Conservation (phyloP, 2,329 filamentous ascomycete species). For the Leptosphaerulina australis region DNA sequence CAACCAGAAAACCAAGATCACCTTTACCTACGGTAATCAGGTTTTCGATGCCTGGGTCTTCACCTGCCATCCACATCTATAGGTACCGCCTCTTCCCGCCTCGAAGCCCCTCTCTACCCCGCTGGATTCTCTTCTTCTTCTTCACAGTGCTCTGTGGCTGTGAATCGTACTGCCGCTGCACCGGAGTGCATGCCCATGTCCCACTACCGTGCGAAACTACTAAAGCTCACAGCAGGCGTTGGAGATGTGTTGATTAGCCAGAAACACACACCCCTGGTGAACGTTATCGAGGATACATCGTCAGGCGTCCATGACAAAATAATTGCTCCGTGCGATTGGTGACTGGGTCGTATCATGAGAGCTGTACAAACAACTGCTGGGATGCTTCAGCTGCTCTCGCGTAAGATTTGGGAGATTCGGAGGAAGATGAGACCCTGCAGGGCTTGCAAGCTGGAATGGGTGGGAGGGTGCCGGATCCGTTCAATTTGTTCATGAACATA, state of each 20-base stretch:
- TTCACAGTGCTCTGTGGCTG: slow-evolving; percentile 28
- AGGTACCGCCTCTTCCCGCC: slow-evolving; percentile 26
- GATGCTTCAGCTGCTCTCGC: slow-evolving; percentile 36
- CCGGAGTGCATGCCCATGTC: slow-evolving; percentile 48
- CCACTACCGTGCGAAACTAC: slow-evolving; percentile 39
- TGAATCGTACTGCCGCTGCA: slow-evolving; percentile 36
- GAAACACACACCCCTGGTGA: slow-evolving; percentile 43
- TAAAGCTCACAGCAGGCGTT: slow-evolving; percentile 38
- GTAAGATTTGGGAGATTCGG: slow-evolving; percentile 9
- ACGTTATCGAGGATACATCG: slow-evolving; percentile 43
- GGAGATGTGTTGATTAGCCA: slow-evolving; percentile 43
- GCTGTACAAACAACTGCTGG: slow-evolving; percentile 48
- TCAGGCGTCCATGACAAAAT: slow-evolving; percentile 45
- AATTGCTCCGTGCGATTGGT: slow-evolving; percentile 46
- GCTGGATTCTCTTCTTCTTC: slow-evolving; percentile 32
- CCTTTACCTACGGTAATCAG: slow-evolving; percentile 57
- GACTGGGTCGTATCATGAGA: slow-evolving; percentile 41
- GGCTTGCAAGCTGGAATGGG: slow-evolving; percentile 32
- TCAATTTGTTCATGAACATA: slow-evolving; percentile 55
- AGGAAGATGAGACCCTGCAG: slow-evolving; percentile 25
- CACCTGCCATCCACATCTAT: slow-evolving; percentile 39
- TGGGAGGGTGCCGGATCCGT: slow-evolving; percentile 41
- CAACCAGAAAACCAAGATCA: slow-evolving; percentile 53
- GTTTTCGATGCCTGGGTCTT: slow-evolving; percentile 60
- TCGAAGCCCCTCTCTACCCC: slow-evolving; percentile 39